phyloP scores from a whole-genome alignment of 768 basidiomycete species.

The Russula sp. region DNA sequence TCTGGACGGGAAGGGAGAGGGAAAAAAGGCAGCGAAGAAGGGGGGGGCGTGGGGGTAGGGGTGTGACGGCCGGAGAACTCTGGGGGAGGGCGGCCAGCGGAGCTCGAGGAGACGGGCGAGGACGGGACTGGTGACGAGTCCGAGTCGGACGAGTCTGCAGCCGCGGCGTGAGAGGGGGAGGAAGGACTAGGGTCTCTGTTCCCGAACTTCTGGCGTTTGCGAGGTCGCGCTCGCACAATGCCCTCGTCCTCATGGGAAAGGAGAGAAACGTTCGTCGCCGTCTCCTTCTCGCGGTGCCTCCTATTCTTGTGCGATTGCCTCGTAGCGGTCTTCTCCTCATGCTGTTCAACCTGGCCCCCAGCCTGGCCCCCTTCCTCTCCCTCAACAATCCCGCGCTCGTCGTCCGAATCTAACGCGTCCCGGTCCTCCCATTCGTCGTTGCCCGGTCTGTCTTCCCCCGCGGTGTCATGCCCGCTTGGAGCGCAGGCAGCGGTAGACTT shows the following conservation, averaged over 20 bases:
- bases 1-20: slow-evolving; percentile 60
- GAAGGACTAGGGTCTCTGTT: neutral
- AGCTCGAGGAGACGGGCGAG: neutral
- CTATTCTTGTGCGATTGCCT: slow-evolving; percentile 2
- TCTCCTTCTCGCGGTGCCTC: neutral
- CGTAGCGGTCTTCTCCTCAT: neutral
- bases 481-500: slow-evolving; percentile 24
- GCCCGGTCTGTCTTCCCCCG: slow-evolving; percentile 7
- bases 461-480: slow-evolving; percentile 25
- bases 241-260: neutral
- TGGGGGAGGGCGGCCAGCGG: slow-evolving; percentile 10
- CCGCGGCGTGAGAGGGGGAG: neutral
- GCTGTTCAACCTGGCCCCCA: neutral
- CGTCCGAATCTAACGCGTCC: neutral
- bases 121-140: neutral
- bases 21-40: slow-evolving; percentile 54
- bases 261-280: neutral
- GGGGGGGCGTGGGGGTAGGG: slow-evolving; percentile 27
- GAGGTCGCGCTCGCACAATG: slow-evolving; percentile 27
- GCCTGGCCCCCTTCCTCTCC: neutral
- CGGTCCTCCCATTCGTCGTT: neutral
- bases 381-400: neutral
- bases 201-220: slow-evolving; percentile 36
- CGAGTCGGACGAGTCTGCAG: neutral
- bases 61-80: neutral